Conservation (phyloP, 495 filamentous ascomycete species). For the Daldinia grandis region DNA sequence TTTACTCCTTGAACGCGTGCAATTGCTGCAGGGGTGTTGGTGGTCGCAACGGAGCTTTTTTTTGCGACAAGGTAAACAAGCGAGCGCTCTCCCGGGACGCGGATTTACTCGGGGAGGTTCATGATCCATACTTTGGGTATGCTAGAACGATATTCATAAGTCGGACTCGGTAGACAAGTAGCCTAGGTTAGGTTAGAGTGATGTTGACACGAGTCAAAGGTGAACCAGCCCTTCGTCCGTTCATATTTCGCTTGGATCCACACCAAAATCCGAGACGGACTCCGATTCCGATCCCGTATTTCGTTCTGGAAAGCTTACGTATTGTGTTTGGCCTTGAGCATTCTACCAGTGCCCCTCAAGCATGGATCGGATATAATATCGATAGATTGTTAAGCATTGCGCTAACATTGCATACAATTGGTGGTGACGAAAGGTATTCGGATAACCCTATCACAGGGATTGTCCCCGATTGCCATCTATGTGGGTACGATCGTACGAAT, state of each 20-base stretch:
- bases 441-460: neutral
- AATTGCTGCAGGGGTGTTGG: slow-evolving; percentile 48
- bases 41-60: slow-evolving; percentile 56
- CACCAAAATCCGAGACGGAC: neutral
- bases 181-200: neutral
- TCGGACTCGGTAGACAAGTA: neutral
- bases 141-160: neutral
- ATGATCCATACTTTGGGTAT: slow-evolving; percentile 4
- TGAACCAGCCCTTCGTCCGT: neutral
- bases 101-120: slow-evolving; percentile 40
- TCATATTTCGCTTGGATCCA: neutral
- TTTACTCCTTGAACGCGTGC: slow-evolving; percentile 45
- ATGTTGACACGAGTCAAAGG: neutral
- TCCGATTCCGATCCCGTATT: slow-evolving; percentile 24
- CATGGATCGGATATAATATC: neutral
- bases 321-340: neutral
- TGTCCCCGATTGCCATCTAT: neutral
- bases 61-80: slow-evolving; percentile 53
- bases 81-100: slow-evolving; percentile 49
- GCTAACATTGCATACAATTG: neutral
- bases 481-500: neutral
- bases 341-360: neutral
- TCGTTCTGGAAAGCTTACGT: neutral
- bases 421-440: neutral
- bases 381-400: neutral